Percentiles rank a stretch among this genome's conserved stretches.
These are phyloP conservation scores for Samsoniella hepiali DNA, from an alignment of 2,329 filamentous ascomycete genomes.

Conservation along the genomic window DNA sequence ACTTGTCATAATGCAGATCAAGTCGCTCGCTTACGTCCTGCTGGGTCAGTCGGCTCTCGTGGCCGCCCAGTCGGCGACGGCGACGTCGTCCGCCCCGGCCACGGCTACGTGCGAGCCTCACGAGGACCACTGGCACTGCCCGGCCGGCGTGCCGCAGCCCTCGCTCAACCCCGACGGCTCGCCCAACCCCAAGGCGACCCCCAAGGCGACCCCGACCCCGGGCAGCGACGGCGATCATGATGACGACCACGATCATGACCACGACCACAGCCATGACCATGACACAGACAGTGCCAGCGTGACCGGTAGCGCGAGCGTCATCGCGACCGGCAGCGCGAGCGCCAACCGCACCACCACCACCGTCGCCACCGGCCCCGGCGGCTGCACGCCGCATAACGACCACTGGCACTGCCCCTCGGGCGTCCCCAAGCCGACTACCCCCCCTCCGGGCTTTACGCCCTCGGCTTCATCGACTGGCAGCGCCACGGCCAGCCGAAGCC, in stretches of 20 bases:
- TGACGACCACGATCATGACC: slow-evolving; percentile 7
- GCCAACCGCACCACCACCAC: not conserved
- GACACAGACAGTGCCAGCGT: not conserved
- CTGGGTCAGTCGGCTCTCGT: slow-evolving; percentile 15
- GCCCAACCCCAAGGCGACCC: slow-evolving; percentile 9
- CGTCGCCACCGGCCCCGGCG: not conserved
- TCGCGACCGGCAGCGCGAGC: not conserved
- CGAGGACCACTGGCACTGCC: slow-evolving; percentile 16
- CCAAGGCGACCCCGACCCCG: not conserved
- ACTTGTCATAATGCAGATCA: slow-evolving; percentile 14
- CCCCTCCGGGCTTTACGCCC: slow-evolving; percentile 16
- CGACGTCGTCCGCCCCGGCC: not conserved
- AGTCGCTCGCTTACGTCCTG: slow-evolving; percentile 11
- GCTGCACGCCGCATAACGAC: slow-evolving; percentile 20
- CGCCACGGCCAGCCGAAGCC: not conserved
- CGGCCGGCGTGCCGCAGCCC: slow-evolving; percentile 11
- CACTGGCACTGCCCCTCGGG: slow-evolving; percentile 24
- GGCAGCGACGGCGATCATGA: not conserved
- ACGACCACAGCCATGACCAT: slow-evolving; percentile 15
- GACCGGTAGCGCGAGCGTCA: not conserved
- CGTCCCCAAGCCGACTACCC: slow-evolving; percentile 17
- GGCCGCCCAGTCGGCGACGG: slow-evolving; percentile 2
- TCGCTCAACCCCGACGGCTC: slow-evolving; percentile 8
- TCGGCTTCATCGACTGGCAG: not conserved
- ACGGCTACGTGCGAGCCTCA: slow-evolving; percentile 17